Conservation (phyloP, 257 asterid species). For the Eustoma russellianum region DNA sequence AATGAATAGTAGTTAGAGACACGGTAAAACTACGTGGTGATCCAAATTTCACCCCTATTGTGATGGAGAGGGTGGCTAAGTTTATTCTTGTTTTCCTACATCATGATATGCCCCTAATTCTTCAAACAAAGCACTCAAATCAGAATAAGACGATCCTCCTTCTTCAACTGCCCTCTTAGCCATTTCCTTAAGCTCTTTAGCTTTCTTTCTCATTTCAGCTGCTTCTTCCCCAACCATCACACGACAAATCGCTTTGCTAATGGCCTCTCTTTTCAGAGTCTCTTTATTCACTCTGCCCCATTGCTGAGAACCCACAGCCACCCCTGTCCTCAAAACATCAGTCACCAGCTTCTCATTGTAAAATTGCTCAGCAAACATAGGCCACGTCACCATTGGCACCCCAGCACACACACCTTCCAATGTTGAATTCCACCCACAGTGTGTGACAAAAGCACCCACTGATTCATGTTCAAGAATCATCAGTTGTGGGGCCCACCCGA, state of each 20-base stretch:
- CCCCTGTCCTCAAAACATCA: conserved; percentile 27
- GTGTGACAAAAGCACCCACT: conserved; percentile 34
- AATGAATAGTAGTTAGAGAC: too few species aligned
- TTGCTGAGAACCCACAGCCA: conserved; percentile 25
- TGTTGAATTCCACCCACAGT: conserved; percentile 52
- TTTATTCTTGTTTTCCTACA: too few species aligned
- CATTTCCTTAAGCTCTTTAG: conserved; percentile 18
- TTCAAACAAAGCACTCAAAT: conserved; percentile 10
- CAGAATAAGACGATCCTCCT: conserved; percentile 52
- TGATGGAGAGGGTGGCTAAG: too few species aligned
- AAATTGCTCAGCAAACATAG: conserved; percentile 29
- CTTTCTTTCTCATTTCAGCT: conserved; percentile 28
- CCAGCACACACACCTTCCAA: conserved; percentile 39
- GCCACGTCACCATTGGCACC: too few species aligned
- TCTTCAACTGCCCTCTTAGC: conserved; percentile 37
- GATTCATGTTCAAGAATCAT: conserved; percentile 28
- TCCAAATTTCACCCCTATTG: too few species aligned
- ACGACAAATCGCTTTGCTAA: too few species aligned
- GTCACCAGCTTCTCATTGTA: conserved; percentile 38
- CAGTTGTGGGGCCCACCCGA: conserved; percentile 59
- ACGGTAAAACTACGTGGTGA: too few species aligned
- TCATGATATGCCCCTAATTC: too few species aligned
- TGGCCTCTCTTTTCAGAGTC: too few species aligned
- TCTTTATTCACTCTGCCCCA: conserved; percentile 5
- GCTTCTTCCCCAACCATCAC: too few species aligned